phyloP scores from a whole-genome alignment of 257 asterid species.

The Solanum paucissectum region DNA sequence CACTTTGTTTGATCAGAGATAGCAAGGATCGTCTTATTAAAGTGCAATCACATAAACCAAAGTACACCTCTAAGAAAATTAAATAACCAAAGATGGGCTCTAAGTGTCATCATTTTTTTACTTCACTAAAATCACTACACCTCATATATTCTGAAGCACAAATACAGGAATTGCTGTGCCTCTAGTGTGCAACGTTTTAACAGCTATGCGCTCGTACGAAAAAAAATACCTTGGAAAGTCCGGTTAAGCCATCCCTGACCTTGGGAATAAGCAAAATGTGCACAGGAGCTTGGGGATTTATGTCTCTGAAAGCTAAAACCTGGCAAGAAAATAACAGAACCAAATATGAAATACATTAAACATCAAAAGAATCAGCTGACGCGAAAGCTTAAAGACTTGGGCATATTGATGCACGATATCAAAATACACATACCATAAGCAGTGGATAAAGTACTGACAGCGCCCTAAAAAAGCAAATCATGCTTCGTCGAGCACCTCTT shows the following conservation, averaged over 20 bases:
- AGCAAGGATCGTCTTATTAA: neutral
- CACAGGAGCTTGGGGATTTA: constrained; percentile 72
- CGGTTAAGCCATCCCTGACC: constrained; percentile 68
- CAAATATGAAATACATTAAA: neutral
- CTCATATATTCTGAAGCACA: neutral
- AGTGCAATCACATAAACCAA: neutral
- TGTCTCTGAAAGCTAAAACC: constrained; percentile 96
- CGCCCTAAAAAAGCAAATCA: neutral
- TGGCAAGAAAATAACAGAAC: constrained; percentile 4
- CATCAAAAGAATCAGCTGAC: neutral
- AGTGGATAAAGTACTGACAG: neutral
- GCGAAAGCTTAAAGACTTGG: neutral
- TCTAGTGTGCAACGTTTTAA: neutral
- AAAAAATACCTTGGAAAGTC: constrained; percentile 50
- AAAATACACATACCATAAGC: neutral
- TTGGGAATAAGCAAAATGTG: constrained; percentile 82
- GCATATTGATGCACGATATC: neutral
- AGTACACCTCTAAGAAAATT: neutral
- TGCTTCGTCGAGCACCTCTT: neutral
- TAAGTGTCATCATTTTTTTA: neutral
- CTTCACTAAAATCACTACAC: neutral
- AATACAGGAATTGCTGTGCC: neutral
- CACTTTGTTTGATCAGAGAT: neutral
- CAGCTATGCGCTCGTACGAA: neutral
- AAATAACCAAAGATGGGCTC: neutral